These are phyloP conservation scores for Moesziomyces sp. DNA, from an alignment of 1,284 basidiomycete genomes.

Conservation along the genomic window DNA sequence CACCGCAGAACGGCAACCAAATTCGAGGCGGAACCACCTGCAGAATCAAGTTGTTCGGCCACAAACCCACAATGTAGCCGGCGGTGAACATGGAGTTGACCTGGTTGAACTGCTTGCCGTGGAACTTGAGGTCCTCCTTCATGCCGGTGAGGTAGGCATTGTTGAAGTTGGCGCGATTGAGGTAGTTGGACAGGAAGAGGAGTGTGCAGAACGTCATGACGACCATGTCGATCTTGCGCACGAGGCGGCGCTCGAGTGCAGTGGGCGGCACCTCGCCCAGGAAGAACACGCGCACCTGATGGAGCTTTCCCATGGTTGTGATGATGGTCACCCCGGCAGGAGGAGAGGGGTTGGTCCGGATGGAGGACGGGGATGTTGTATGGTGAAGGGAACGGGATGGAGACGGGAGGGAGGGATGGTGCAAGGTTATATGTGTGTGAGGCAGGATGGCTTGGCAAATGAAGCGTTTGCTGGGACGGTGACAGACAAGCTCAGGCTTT, in stretches of 20 bases:
- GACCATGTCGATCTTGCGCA: conserved; percentile 51
- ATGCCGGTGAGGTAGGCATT: conserved; percentile 79
- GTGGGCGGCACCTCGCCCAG: conserved; percentile 46
- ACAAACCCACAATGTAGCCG: conserved; percentile 60
- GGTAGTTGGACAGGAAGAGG: conserved; percentile 47
- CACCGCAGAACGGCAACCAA: conserved; percentile 52
- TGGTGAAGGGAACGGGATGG: not conserved
- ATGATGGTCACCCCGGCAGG: not conserved
- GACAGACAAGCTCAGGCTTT: too few relatives aligned
- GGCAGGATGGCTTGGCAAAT: too few relatives aligned
- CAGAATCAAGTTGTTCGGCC: conserved; percentile 64
- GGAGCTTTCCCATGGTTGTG: conserved; percentile 25
- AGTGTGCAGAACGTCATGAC: conserved; percentile 53
- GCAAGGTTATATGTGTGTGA: too few relatives aligned
- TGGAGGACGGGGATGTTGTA: not conserved
- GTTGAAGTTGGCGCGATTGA: conserved; percentile 51
- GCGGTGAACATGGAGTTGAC: conserved; percentile 70
- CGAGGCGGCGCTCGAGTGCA: conserved; percentile 31
- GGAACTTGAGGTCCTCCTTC: conserved; percentile 79
- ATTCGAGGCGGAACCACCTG: conserved; percentile 57
- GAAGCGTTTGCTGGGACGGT: too few relatives aligned
- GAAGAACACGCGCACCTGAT: conserved; percentile 37
- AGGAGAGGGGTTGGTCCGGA: not conserved
- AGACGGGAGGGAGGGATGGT: not conserved
- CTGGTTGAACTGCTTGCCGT: conserved; percentile 76